Evolutionary conservation across 495 filamentous ascomycete genomes (phyloP).

Genomic region (Bathelium albidoporum): DNA sequence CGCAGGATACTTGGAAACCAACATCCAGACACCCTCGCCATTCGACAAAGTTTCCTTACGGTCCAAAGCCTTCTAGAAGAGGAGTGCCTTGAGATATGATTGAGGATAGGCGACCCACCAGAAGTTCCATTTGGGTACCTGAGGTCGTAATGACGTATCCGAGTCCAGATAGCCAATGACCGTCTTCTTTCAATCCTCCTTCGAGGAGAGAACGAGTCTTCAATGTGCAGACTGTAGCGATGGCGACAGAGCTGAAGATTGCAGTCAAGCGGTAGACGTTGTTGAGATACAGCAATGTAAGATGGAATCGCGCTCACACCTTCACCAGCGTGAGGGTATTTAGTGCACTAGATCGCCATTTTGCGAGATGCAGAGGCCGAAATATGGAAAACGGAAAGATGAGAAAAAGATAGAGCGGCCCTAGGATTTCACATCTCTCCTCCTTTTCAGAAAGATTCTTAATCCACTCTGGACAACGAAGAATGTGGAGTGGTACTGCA

Average conservation of each 20-base stretch:
- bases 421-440: background rate
- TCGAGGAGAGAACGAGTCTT: too few relatives aligned
- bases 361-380: background rate
- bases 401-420: background rate
- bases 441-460: conserved; percentile 5
- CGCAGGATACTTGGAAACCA: background rate
- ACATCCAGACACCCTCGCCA: background rate
- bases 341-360: background rate
- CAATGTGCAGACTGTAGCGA: too few relatives aligned
- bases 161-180: too few relatives aligned
- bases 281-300: background rate
- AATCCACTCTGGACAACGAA: conserved; percentile 19
- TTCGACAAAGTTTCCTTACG: background rate
- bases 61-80: background rate
- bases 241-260: too few relatives aligned
- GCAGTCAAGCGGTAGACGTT: background rate
- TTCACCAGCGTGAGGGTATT: background rate
- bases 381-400: background rate
- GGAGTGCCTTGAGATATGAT: background rate
- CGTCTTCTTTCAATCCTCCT: too few relatives aligned
- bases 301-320: background rate
- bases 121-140: background rate
- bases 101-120: background rate
- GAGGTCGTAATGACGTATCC: too few relatives aligned
- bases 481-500: conserved; percentile 22